A percentile compares a stretch with the other conserved stretches of the same genome.
Conservation (phyloP, 768 basidiomycete genomes). For the Boletus sp. region DNA sequence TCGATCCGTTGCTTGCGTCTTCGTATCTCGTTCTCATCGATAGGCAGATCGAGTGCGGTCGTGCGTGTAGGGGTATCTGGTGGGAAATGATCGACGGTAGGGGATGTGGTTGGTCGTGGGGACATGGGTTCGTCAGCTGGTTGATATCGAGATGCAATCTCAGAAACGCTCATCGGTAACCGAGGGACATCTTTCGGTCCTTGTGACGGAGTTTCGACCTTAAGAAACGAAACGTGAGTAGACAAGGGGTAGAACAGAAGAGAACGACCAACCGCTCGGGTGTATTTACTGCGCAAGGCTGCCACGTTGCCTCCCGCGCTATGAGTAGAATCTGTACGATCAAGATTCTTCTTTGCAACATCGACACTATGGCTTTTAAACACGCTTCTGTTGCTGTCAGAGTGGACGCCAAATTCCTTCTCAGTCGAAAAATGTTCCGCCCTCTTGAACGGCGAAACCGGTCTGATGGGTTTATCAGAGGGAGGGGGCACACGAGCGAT, state of each 20-base stretch:
- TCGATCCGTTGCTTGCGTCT: constrained; percentile 43
- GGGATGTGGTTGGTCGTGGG: constrained; percentile 39
- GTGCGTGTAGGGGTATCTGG: constrained; percentile 23
- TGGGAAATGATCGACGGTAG: constrained; percentile 29
- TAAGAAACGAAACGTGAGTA: constrained; percentile 23
- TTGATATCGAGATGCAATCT: constrained; percentile 64
- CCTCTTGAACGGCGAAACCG: constrained; percentile 22
- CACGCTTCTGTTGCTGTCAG: constrained; percentile 16
- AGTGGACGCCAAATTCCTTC: constrained; percentile 35
- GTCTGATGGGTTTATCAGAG: constrained; percentile 17
- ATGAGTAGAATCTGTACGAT: constrained; percentile 52
- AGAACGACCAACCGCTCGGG: constrained; percentile 46
- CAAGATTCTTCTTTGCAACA: constrained; percentile 35
- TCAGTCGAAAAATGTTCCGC: constrained; percentile 18
- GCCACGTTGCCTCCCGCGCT: constrained; percentile 64
- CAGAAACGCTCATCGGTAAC: constrained; percentile 59
- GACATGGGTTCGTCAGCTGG: constrained; percentile 42
- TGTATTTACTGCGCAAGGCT: constrained; percentile 64
- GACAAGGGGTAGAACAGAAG: not conserved
- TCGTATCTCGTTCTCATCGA: constrained; percentile 27
- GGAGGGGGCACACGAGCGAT: constrained; percentile 17
- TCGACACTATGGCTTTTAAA: constrained; percentile 33
- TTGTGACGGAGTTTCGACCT: constrained; percentile 52
- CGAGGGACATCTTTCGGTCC: constrained; percentile 62
- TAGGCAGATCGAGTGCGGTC: constrained; percentile 14